These are phyloP conservation scores for Alternaria conjuncta DNA, from an alignment of 2,329 filamentous ascomycete genomes.

Conservation along the genomic window DNA sequence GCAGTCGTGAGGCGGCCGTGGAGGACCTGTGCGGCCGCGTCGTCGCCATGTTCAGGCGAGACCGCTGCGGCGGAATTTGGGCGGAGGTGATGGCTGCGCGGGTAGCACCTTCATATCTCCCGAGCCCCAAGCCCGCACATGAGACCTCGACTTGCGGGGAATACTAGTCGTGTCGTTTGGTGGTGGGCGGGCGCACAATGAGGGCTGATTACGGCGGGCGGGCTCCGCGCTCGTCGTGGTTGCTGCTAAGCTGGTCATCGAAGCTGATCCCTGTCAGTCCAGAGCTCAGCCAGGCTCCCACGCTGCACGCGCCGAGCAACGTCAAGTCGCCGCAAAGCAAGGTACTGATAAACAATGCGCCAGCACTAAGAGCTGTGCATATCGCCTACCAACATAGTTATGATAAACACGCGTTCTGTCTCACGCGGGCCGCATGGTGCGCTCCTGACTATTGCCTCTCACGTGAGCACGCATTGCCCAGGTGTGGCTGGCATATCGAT, in stretches of 20 bases:
- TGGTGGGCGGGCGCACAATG: constrained; percentile 1
- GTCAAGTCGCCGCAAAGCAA: background rate
- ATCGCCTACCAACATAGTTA: constrained; percentile 5
- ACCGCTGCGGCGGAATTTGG: constrained; percentile 33
- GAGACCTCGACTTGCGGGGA: background rate
- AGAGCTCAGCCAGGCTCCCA: background rate
- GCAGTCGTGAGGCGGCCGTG: constrained; percentile 50
- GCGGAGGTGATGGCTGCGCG: constrained; percentile 27
- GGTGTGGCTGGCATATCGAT: constrained; percentile 6
- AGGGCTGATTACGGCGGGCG: constrained; percentile 4
- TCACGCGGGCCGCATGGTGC: constrained; percentile 24
- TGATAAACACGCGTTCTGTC: constrained; percentile 13
- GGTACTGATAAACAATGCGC: constrained; percentile 15
- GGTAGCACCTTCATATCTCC: constrained; percentile 40
- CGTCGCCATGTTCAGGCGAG: constrained; percentile 43
- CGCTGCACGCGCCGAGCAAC: constrained; percentile 13
- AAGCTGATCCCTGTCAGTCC: constrained; percentile 14
- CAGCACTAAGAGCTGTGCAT: constrained; percentile 3
- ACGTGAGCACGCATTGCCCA: constrained; percentile 13
- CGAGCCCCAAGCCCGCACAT: constrained; percentile 14
- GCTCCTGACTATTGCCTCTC: constrained; percentile 24
- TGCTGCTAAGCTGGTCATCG: constrained; percentile 17
- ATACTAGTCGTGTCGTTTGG: background rate
- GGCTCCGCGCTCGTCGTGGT: constrained; percentile 6
- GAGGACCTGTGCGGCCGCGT: constrained; percentile 47